Evolutionary conservation across 768 basidiomycete species (phyloP).

Genomic region (Melanogaster broomeanus): DNA sequence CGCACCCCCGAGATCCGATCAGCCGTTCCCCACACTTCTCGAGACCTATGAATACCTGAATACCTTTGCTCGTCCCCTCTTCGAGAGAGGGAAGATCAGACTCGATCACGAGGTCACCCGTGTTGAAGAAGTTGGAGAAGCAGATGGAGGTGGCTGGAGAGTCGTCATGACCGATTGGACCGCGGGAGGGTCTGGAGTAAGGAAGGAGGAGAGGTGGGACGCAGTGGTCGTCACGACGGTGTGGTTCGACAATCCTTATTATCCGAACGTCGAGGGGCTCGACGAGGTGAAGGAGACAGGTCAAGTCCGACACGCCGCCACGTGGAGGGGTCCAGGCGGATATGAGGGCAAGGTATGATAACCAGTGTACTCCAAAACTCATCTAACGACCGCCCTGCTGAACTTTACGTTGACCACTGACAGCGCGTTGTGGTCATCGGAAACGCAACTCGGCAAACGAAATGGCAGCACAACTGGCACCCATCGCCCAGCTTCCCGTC

Average conservation of each 20-base stretch:
- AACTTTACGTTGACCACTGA: neutral
- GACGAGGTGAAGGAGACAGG: conserved; percentile 36
- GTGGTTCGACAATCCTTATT: conserved; percentile 48
- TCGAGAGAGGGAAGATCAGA: conserved; percentile 35
- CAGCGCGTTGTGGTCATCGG: conserved; percentile 50
- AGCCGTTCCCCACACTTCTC: conserved; percentile 30
- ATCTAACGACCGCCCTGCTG: neutral
- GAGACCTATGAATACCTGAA: conserved; percentile 32
- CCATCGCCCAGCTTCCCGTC: conserved; percentile 40
- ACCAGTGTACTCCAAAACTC: neutral
- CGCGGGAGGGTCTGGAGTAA: conserved; percentile 15
- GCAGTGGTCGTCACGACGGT: conserved; percentile 48
- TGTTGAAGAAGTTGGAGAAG: conserved; percentile 36
- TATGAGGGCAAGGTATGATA: conserved; percentile 35
- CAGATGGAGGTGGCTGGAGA: conserved; percentile 37
- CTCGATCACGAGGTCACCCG: conserved; percentile 42
- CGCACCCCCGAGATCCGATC: conserved; percentile 16
- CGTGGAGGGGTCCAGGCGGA: conserved; percentile 41
- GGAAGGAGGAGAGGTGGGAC: conserved; percentile 45
- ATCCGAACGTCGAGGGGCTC: conserved; percentile 45
- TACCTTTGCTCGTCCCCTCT: conserved; percentile 24
- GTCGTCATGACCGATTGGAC: conserved; percentile 41
- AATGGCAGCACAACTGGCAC: conserved; percentile 46
- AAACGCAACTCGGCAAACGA: conserved; percentile 58
- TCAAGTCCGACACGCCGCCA: conserved; percentile 43